Evolutionary conservation across 208 protist genomes (phyloP), one percentile per base, ranked within the genome.

Genomic region (Leishmania gerbilli): DNA sequence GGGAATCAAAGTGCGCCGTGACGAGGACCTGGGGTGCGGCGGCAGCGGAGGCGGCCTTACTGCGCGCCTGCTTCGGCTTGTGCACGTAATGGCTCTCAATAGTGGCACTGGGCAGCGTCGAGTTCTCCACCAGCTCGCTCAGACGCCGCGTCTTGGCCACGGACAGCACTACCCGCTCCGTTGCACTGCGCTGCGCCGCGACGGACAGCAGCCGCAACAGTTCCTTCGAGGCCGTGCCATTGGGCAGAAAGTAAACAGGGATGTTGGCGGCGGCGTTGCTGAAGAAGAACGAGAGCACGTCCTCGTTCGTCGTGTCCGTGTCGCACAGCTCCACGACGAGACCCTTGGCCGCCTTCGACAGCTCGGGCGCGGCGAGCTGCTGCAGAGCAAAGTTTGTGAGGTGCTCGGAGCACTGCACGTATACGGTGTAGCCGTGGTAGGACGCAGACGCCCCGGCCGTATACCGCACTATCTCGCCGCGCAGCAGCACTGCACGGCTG

Each of bases 1-100:
- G 81, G 0, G 90, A 90, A 81, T 97, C 94, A 71, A 91, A 92
- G 80, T 90, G 81, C 6, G 94, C 91, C 17, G 92, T 89, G 1
- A 97, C 56, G 62, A 96, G 82, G 3, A 97, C 82, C 27, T 88
- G 90, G 37, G 90, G 86, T 40, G 80, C 40, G 2, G 79, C 31
- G 42, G 67, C 67, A 27, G 68, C 74, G 53, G 78, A 24, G 34
- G 55, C 71, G 9, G 56, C 67, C 64, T 75, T 80, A 47, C 42
- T 79, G 9, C 76, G 71, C 15, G 76, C 37, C 34, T 85, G 84
- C 76, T 89, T 93, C 15, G 83, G 71, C 64, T 83, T 86, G 71
- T 89, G 58, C 0, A 77, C 75, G n/a, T 92, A 79, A 9, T 67
- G 82, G 42, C 86, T 87, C 62, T 89, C 71, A 40, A 94, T 74